Evolutionary conservation across 2,329 filamentous ascomycete genomes (phyloP).

Genomic region (Stylonectria norvegica): DNA sequence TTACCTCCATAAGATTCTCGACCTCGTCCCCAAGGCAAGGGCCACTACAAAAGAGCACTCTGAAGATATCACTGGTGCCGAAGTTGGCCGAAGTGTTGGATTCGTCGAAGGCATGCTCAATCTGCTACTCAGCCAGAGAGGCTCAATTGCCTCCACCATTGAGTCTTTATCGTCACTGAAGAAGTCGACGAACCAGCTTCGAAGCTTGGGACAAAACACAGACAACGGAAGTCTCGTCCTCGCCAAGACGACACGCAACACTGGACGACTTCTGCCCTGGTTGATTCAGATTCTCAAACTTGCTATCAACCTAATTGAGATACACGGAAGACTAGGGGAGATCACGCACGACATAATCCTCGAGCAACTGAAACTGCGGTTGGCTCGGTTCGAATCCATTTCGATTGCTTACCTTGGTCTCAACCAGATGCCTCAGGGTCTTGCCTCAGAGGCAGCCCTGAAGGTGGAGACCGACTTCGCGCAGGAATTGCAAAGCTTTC

Average conservation of each 20-base stretch:
- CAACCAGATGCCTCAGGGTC: conserved; percentile 47
- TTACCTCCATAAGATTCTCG: conserved; percentile 75
- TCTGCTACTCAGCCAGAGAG: conserved; percentile 59
- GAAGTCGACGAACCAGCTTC: conserved; percentile 35
- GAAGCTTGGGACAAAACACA: conserved; percentile 31
- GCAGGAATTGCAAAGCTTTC: conserved; percentile 36
- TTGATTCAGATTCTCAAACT: conserved; percentile 65
- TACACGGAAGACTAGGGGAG: conserved; percentile 64
- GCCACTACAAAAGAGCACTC: conserved; percentile 69
- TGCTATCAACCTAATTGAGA: conserved; percentile 57
- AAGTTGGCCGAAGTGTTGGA: conserved; percentile 74
- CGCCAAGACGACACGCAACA: conserved; percentile 20
- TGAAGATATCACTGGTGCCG: conserved; percentile 77
- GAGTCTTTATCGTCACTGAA: conserved; percentile 39
- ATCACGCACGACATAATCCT: conserved; percentile 45
- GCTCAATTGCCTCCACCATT: conserved; percentile 41
- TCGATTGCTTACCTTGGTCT: conserved; percentile 41
- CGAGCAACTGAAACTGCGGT: conserved; percentile 48
- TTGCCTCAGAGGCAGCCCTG: conserved; percentile 41
- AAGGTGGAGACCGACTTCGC: conserved; percentile 35
- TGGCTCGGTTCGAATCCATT: conserved; percentile 44
- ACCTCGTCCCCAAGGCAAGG: conserved; percentile 67
- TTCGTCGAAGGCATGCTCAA: conserved; percentile 83
- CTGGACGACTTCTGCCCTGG: conserved; percentile 48
- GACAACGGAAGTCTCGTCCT: conserved; percentile 22